These are phyloP conservation scores for Moniliella sp. DNA, from an alignment of 1,284 basidiomycete species.

Conservation along the genomic window DNA sequence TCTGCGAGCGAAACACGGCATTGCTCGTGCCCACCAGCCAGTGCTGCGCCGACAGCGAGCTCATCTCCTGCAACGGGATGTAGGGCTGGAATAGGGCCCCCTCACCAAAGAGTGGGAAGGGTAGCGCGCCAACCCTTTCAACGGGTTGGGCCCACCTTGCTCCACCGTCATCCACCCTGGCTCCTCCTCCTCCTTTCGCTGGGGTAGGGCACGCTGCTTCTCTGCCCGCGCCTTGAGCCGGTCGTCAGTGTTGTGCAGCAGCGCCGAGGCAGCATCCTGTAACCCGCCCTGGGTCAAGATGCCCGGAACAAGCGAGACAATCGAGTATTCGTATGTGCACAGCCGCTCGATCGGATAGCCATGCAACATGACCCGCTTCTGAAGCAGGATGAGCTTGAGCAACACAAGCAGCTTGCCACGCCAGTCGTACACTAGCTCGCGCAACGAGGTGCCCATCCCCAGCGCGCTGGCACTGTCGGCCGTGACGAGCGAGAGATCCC, in stretches of 20 bases:
- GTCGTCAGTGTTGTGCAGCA: not conserved
- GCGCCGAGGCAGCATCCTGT: constrained; percentile 35
- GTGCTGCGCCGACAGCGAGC: constrained; percentile 55
- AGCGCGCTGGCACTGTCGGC: not conserved
- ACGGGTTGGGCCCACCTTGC: no score
- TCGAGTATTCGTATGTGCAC: constrained; percentile 89
- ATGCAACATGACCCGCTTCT: constrained; percentile 55
- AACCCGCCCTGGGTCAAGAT: constrained; percentile 58
- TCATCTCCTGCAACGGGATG: constrained; percentile 80
- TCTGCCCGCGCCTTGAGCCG: no score
- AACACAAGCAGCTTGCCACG: constrained; percentile 74
- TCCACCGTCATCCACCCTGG: no score
- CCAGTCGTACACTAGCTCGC: constrained; percentile 80
- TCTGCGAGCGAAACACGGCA: constrained; percentile 78
- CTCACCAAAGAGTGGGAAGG: constrained; percentile 49
- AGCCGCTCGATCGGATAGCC: constrained; percentile 88
- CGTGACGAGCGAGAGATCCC: constrained; percentile 1
- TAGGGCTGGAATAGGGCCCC: constrained; percentile 95
- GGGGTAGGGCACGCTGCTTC: no score
- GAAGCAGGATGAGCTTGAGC: constrained; percentile 80
- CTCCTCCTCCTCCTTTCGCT: no score
- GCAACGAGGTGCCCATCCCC: constrained; percentile 52
- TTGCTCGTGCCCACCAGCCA: constrained; percentile 81
- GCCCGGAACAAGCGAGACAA: constrained; percentile 41
- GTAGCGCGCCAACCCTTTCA: constrained; percentile 66